A percentile compares a stretch with the other conserved stretches of the same genome.
Evolutionary conservation across 176 grass and related monocot genomes (phyloP).

Genomic region (Olyra latifolia): DNA sequence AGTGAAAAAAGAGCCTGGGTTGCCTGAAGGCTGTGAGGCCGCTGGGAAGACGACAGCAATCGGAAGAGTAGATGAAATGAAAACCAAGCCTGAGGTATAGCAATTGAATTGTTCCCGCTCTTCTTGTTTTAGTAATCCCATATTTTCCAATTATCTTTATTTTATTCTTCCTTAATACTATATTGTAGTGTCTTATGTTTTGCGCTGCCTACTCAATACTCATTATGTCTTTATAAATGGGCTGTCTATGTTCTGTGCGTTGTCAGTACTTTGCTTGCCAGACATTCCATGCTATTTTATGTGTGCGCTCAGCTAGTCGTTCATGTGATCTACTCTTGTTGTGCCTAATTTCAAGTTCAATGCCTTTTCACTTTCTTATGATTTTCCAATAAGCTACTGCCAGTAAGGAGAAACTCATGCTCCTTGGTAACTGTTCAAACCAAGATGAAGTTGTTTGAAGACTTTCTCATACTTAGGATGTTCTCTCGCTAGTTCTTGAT

Average conservation of each 20-base stretch:
- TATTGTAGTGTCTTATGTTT: neutral
- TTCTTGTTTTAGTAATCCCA: neutral
- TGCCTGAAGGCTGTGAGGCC: neutral
- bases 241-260: neutral
- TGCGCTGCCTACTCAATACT: neutral
- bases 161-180: neutral
- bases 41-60: neutral
- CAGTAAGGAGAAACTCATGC: neutral
- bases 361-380: neutral
- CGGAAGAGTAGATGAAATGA: slow-evolving; percentile 13
- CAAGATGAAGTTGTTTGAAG: neutral
- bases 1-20: slow-evolving; percentile 16
- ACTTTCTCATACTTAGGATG: neutral
- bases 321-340: neutral
- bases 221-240: neutral
- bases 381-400: neutral
- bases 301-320: neutral
- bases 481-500: neutral
- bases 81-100: slow-evolving; percentile 33
- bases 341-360: slow-evolving; percentile 19
- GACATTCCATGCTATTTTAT: neutral
- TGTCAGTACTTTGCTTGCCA: neutral
- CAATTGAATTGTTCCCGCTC: neutral
- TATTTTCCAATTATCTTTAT: neutral
- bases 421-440: neutral